Percentiles rank a stretch among this genome's conserved stretches.
phyloP scores from a whole-genome alignment of 805 yeast genomes.

The Candida maris region DNA sequence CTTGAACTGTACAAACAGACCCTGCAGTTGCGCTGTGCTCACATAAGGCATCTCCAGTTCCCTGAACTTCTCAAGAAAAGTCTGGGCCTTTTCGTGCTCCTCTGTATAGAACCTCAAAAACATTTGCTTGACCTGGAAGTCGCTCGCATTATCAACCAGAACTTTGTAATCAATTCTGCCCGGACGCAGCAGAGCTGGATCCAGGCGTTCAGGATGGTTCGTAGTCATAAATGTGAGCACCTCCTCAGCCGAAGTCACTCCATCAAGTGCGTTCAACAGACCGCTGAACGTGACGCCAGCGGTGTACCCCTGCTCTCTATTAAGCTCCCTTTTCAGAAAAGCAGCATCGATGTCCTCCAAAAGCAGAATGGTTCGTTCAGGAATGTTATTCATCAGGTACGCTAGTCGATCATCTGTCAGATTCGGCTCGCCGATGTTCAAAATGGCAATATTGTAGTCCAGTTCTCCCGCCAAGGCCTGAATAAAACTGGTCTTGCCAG shows the following conservation, averaged over 20 bases:
- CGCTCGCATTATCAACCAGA: conserved; percentile 81
- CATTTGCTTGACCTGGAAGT: conserved; percentile 76
- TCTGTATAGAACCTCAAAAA: conserved; percentile 80
- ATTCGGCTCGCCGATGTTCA: conserved; percentile 86
- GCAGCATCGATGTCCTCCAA: conserved; percentile 97
- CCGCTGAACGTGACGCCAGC: conserved; percentile 97
- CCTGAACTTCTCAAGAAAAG: conserved; percentile 43
- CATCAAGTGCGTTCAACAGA: conserved; percentile 87
- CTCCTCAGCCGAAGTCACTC: conserved; percentile 97
- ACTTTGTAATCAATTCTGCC: conserved; percentile 89
- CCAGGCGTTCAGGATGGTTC: conserved; percentile 90
- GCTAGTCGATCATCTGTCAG: conserved; percentile 92
- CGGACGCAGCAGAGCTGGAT: conserved; percentile 90
- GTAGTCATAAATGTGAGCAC: conserved; percentile 97
- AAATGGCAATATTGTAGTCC: conserved; percentile 91
- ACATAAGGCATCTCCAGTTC: conserved; percentile 51
- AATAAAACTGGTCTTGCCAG: conserved; percentile 93
- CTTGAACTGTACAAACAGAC: conserved; percentile 89
- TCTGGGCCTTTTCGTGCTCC: conserved; percentile 50
- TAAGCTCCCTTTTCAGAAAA: conserved; percentile 74
- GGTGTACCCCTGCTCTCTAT: conserved; percentile 69
- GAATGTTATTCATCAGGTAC: conserved; percentile 94
- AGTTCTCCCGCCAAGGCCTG: conserved; percentile 96
- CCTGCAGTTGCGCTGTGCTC: conserved; percentile 94
- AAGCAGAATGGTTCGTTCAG: conserved; percentile 78